Percentiles rank a stretch among this genome's conserved stretches.
Conservation (phyloP, 345 rosid genomes). For the Pugionium cornutum region DNA sequence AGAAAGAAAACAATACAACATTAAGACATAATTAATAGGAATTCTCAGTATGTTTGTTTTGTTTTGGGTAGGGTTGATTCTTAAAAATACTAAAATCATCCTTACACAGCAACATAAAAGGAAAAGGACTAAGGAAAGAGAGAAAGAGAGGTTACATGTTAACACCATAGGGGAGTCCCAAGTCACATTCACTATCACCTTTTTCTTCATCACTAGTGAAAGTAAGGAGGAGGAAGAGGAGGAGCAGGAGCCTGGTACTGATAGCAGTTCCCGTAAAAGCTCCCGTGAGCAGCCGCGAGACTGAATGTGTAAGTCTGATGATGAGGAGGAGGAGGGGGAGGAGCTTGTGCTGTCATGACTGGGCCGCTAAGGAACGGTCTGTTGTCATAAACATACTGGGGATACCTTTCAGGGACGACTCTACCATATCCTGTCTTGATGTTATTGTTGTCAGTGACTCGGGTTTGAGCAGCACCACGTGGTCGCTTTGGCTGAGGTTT, state of each 20-base stretch:
- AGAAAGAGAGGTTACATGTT: conserved; percentile 41
- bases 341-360: conserved; percentile 62
- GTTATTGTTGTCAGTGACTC: conserved; percentile 45
- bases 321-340: conserved; percentile 27
- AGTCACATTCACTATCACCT: conserved; percentile 43
- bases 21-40: too few relatives aligned
- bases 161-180: conserved; percentile 43
- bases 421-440: conserved; percentile 60
- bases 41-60: background rate
- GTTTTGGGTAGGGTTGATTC: conserved; percentile 43
- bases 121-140: conserved; percentile 22
- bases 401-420: conserved; percentile 67
- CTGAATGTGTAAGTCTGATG: conserved; percentile 59
- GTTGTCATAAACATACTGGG: conserved; percentile 77
- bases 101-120: conserved; percentile 55
- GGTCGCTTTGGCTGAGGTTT: conserved; percentile 96
- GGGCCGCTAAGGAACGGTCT: conserved; percentile 63
- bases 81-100: conserved; percentile 58
- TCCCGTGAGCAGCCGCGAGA: conserved; percentile 69
- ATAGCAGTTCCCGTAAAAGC: conserved; percentile 90
- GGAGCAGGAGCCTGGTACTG: conserved; percentile 72
- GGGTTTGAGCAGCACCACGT: conserved; percentile 64
- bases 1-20: too few relatives aligned
- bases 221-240: conserved; percentile 35
- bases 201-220: conserved; percentile 51